Base-by-base conservation (phyloP, 176 grass and related monocot genomes). In the Lolium multiflorum region DNA sequence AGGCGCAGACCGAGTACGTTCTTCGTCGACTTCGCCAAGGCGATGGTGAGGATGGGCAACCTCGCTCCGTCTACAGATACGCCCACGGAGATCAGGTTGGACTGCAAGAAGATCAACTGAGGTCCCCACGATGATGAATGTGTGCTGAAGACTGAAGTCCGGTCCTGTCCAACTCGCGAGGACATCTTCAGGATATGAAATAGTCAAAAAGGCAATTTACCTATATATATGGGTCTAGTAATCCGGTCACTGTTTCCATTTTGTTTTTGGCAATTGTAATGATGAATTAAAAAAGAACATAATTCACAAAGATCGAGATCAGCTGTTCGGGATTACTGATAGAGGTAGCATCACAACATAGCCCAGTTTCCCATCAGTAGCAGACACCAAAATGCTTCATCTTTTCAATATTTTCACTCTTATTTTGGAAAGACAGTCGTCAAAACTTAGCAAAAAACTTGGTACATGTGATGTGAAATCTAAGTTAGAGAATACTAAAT, bases 1-100 rank as follows among this genome's bases (percentile, higher is more conserved):
- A 44, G 57, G 24, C 46, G 39, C 76, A 91, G 41, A 43, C 5
- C 41, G 3, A 51, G 3, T 0, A 47, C 60, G 67, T 96, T 96
- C 46, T 60, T 82, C 4, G 11, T 16, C 46, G 89, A 96, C 82
- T 96, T 96, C 66, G 84, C 49, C 9, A 88, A 52, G 89, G 94
- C 94, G 6, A 96, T 96, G 91, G 78, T 79, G 67, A 92, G 54
- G 89, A 88, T 96, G 94, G 94, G 89, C 4, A 77, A 4, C 61
- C 78, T 96, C 50, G 78, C 63, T 61, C 91, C 94, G 68, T 74
- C 82, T 38, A 22, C 89, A 14, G 89, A 87, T 16, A 35, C 84
- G 28, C 77, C 59, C 13, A 90, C 84, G 17, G 84, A 93, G 82
- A 75, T 96, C 78, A 71, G 94, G 72, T 31, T 93, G 81, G 91